phyloP scores from a whole-genome alignment of 495 filamentous ascomycete genomes.

The Aspergillus egyptiacus region DNA sequence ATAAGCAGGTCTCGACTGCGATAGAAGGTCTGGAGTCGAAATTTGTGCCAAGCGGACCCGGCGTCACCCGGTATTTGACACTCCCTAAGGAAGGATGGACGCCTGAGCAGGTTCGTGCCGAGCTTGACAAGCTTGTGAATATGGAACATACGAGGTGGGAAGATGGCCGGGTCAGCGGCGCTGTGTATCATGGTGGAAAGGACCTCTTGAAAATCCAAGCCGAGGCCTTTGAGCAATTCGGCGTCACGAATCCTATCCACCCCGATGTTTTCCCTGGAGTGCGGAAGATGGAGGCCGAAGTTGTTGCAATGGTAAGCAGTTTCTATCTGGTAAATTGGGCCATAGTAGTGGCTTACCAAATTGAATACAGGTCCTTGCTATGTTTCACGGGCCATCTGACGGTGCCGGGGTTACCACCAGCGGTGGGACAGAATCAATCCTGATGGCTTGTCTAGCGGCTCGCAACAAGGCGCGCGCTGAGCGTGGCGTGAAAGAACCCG shows the following conservation, averaged over 20 bases:
- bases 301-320: conserved; percentile 79
- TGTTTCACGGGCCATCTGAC: conserved; percentile 85
- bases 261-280: conserved; percentile 98
- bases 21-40: conserved; percentile 68
- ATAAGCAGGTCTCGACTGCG: conserved; percentile 67
- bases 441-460: conserved; percentile 87
- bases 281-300: conserved; percentile 97
- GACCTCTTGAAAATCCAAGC: conserved; percentile 78
- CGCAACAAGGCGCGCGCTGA: conserved; percentile 82
- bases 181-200: conserved; percentile 92
- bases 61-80: conserved; percentile 63
- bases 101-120: conserved; percentile 68
- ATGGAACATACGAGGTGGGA: conserved; percentile 98
- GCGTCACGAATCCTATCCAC: conserved; percentile 97
- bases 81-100: conserved; percentile 85
- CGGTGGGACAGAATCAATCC: conserved; percentile 91
- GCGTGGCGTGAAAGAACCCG: conserved; percentile 83
- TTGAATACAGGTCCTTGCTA: conserved; percentile 55
- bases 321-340: not conserved
- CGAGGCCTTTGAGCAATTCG: conserved; percentile 88
- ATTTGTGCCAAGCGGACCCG: conserved; percentile 67
- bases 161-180: conserved; percentile 88
- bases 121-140: conserved; percentile 68
- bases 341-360: not conserved
- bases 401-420: conserved; percentile 87